phyloP scores from a whole-genome alignment of 495 filamentous ascomycete genomes.

The Lentithecium fluviatile region DNA sequence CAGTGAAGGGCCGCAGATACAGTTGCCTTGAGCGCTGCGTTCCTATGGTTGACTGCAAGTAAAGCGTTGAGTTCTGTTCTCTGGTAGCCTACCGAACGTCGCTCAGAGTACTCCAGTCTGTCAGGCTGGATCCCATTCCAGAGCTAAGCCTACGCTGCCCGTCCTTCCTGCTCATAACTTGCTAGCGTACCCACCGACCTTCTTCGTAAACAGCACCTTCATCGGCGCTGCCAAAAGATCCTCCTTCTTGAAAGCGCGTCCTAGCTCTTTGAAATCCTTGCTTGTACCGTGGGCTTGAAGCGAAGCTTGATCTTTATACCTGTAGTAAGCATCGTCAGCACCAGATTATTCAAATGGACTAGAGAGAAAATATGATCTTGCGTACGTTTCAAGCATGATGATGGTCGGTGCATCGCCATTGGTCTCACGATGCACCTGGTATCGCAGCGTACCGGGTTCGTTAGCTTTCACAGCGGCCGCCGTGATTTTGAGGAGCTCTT shows the following conservation, averaged over 20 bases:
- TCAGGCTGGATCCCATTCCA: too few relatives aligned
- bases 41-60: too few relatives aligned
- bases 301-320: conserved; percentile 19
- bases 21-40: too few relatives aligned
- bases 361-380: not conserved
- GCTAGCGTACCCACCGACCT: conserved; percentile 20
- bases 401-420: conserved; percentile 18
- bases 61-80: too few relatives aligned
- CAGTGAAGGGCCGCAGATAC: too few relatives aligned
- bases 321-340: not conserved
- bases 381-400: conserved; percentile 30
- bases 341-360: too few relatives aligned
- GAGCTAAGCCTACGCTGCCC: not conserved
- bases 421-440: conserved; percentile 23
- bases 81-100: too few relatives aligned
- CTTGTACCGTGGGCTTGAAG: conserved; percentile 9
- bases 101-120: too few relatives aligned
- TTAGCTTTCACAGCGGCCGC: conserved; percentile 17
- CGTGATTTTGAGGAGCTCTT: conserved; percentile 14
- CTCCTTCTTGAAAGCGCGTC: conserved; percentile 21
- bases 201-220: conserved; percentile 26
- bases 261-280: conserved; percentile 22
- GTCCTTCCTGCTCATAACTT: conserved; percentile 6
- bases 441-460: conserved; percentile 24
- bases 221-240: conserved; percentile 18